Evolutionary conservation across 2,329 filamentous ascomycete species (phyloP).

Genomic region (Diaporthe helianthi): DNA sequence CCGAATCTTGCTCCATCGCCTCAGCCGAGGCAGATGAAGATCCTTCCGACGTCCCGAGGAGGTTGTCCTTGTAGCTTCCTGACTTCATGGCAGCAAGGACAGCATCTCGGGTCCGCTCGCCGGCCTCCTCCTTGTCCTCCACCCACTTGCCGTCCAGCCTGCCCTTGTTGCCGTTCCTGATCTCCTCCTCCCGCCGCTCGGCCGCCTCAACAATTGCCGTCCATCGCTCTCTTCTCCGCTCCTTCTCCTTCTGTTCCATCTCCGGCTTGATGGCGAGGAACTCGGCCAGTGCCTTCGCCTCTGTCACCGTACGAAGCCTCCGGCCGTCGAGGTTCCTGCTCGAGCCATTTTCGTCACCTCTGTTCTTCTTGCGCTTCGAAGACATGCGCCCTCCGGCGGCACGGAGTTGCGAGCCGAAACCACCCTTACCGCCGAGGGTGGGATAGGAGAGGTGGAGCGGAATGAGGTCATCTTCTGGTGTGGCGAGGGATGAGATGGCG

Average conservation of each 20-base stretch:
- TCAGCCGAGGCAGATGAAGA: slow-evolving; percentile 49
- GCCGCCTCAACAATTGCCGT: slow-evolving; percentile 86
- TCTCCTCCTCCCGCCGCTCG: slow-evolving; percentile 82
- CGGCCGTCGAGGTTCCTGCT: slow-evolving; percentile 93
- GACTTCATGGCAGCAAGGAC: slow-evolving; percentile 74
- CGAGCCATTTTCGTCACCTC: slow-evolving; percentile 85
- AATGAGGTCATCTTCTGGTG: slow-evolving; percentile 70
- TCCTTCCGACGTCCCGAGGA: slow-evolving; percentile 59
- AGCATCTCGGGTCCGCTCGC: slow-evolving; percentile 80
- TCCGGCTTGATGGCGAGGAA: slow-evolving; percentile 96
- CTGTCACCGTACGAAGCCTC: slow-evolving; percentile 87
- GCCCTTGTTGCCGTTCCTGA: slow-evolving; percentile 74
- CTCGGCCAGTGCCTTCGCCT: slow-evolving; percentile 93
- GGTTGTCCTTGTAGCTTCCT: slow-evolving; percentile 67
- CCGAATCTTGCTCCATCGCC: slow-evolving; percentile 43
- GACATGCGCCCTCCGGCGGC: slow-evolving; percentile 98
- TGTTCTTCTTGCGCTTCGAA: slow-evolving; percentile 84
- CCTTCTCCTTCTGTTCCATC: slow-evolving; percentile 94
- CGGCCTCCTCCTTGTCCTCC: slow-evolving; percentile 90
- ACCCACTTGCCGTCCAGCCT: slow-evolving; percentile 91
- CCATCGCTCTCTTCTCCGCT: slow-evolving; percentile 84
- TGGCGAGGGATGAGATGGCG: slow-evolving; percentile 66
- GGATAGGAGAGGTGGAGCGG: slow-evolving; percentile 81
- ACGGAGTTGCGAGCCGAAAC: slow-evolving; percentile 95
- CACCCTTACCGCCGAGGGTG: slow-evolving; percentile 92